Percentiles rank a stretch among this genome's conserved stretches.
These are phyloP conservation scores for Aspergillus hiratsukae DNA, from an alignment of 2,329 filamentous ascomycete genomes.

Conservation along the genomic window DNA sequence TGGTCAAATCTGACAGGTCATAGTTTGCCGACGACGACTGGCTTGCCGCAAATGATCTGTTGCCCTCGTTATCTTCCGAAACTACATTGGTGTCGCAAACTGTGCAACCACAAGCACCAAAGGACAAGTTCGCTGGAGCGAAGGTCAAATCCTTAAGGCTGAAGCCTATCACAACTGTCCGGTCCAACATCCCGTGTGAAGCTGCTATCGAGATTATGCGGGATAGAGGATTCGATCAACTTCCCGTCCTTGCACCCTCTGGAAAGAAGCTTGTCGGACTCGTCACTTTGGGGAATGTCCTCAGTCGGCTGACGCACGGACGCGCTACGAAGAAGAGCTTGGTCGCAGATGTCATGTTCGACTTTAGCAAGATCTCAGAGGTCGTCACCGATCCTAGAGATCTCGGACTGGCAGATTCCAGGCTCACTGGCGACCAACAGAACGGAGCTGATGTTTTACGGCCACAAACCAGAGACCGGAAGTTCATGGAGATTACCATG, in stretches of 20 bases:
- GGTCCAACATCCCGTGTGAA: slow-evolving; percentile 65
- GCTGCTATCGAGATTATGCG: slow-evolving; percentile 97
- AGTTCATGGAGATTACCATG: slow-evolving; percentile 90
- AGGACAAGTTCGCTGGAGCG: slow-evolving; percentile 70
- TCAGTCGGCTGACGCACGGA: slow-evolving; percentile 82
- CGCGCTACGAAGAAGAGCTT: slow-evolving; percentile 69
- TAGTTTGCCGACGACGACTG: slow-evolving; percentile 96
- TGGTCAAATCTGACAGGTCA: slow-evolving; percentile 9
- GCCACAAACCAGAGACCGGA: slow-evolving; percentile 50
- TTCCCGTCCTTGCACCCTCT: slow-evolving; percentile 74
- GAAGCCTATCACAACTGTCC: slow-evolving; percentile 87
- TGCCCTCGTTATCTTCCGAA: slow-evolving; percentile 57
- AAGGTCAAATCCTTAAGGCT: slow-evolving; percentile 79
- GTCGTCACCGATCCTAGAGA: slow-evolving; percentile 82
- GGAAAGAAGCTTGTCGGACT: slow-evolving; percentile 77
- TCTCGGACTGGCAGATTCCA: slow-evolving; percentile 40
- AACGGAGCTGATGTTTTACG: slow-evolving; percentile 23
- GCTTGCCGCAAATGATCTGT: slow-evolving; percentile 92
- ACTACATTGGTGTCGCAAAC: slow-evolving; percentile 29
- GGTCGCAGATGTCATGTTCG: slow-evolving; percentile 91
- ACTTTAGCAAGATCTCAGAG: slow-evolving; percentile 83
- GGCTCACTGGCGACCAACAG: slow-evolving; percentile 11
- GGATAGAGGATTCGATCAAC: slow-evolving; percentile 95
- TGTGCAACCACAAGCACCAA: slow-evolving; percentile 35
- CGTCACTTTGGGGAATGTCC: slow-evolving; percentile 89